phyloP scores from a whole-genome alignment of 371 early-diverging fungal species.

The Caulochytrium protostelioides region DNA sequence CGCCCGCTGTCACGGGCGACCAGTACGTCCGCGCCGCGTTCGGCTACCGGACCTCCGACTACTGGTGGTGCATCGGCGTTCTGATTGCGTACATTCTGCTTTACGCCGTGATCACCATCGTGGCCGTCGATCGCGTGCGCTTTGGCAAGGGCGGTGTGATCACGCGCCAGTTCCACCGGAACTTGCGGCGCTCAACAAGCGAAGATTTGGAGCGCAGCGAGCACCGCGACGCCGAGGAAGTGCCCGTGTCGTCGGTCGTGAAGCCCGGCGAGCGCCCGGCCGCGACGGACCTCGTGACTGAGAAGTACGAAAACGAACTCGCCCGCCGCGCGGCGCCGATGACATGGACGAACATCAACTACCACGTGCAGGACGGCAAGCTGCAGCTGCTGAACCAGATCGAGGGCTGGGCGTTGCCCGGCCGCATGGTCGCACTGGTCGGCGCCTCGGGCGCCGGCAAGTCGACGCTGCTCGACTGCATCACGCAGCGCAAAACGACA shows the following conservation, averaged over 20 bases:
- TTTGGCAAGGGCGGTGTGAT: constrained; percentile 30
- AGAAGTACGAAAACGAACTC: too few relatives aligned
- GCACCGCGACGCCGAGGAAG: too few relatives aligned
- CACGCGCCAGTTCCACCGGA: too few relatives aligned
- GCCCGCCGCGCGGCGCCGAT: constrained; percentile 4
- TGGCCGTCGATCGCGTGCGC: constrained; percentile 30
- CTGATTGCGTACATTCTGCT: constrained; percentile 30
- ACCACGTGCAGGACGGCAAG: constrained; percentile 14
- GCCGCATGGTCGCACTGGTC: constrained; percentile 55
- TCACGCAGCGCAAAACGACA: constrained; percentile 50
- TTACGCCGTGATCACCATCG: constrained; percentile 25
- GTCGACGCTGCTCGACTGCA: constrained; percentile 59
- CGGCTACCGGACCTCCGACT: constrained; percentile 20
- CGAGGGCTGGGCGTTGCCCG: constrained; percentile 28
- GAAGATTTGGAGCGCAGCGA: too few relatives aligned
- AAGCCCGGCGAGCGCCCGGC: too few relatives aligned
- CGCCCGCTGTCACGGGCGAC: constrained; percentile 28
- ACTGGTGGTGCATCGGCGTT: constrained; percentile 38
- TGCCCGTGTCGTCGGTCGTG: too few relatives aligned
- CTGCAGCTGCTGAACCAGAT: constrained; percentile 17
- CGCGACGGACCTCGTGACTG: too few relatives aligned
- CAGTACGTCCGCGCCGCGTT: constrained; percentile 27
- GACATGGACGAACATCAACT: constrained; percentile 18
- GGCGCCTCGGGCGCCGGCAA: constrained; percentile 74
- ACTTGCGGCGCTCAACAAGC: too few relatives aligned